Evolutionary conservation across 352 stramenopile species (phyloP).

Genomic region (Phytophthora fragariae): DNA sequence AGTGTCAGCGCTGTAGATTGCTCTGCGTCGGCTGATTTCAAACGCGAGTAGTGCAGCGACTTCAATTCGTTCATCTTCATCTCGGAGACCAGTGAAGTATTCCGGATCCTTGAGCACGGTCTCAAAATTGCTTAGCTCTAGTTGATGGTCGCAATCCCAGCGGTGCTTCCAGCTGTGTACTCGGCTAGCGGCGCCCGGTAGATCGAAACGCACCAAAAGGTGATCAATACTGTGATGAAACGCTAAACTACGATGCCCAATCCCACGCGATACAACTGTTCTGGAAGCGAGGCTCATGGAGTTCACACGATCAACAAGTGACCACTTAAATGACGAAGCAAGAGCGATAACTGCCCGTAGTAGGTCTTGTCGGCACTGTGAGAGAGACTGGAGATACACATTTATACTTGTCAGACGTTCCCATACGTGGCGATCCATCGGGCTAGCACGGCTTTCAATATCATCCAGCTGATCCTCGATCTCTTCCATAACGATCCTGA

Average conservation of each 20-base stretch:
- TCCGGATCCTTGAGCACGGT: not conserved
- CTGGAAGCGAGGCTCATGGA: not conserved
- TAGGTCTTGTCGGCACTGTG: not conserved
- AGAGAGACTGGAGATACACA: not conserved
- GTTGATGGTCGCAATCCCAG: not conserved
- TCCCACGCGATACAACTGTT: not conserved
- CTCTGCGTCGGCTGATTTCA: constrained; percentile 1
- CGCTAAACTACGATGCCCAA: not conserved
- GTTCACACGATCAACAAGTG: not conserved
- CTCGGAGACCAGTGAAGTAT: not conserved
- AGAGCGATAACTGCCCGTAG: not conserved
- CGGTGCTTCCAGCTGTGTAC: not conserved
- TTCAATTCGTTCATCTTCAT: not conserved
- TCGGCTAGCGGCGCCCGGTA: not conserved
- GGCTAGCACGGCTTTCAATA: not conserved
- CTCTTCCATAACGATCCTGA: not conserved
- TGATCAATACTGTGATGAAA: not conserved
- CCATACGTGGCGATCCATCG: not conserved
- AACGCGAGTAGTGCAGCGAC: not conserved
- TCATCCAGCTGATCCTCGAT: constrained; percentile 1
- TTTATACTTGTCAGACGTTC: not conserved
- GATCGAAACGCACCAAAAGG: not conserved
- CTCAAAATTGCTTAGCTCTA: not conserved
- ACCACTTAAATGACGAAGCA: not conserved
- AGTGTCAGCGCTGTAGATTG: not conserved